Base-by-base conservation (phyloP, 2,329 filamentous ascomycete species). In the Emergomyces africanus region DNA sequence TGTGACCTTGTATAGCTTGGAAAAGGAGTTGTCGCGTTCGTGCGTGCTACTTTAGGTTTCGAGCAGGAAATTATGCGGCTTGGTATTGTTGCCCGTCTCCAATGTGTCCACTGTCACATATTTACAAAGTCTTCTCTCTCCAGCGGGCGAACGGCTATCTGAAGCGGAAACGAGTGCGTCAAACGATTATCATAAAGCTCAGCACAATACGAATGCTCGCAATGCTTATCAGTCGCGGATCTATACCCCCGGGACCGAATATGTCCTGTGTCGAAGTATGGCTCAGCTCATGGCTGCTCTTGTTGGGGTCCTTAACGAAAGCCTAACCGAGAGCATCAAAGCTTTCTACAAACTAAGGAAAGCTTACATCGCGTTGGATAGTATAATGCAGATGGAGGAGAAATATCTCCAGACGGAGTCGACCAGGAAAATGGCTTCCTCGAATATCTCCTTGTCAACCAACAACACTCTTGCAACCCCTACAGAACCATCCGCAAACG, bases 281-380 rank as follows among this genome's bases (percentile, higher is more conserved):
- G 83, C 89, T 1, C 89, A 96, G 72, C 79, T 96, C 63, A 95
- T 96, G 87, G 82, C 83, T 59, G 91, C 91, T 0, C 86, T 99
- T 1, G 85, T 96, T 0, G 89, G 85, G 0, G 89, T 97, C 18
- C 76, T 97, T 66, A 95, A 95, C 64, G 94, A 97, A 76, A 96
- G 89, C 69, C 75, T 97, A 66, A 92, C 91, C 0, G 94, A 97
- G 71, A 90, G 85, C 18, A 83, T 97, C 71, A 90, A 87, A 73
- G 90, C 90, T 5, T 97, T 97, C 68, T 95, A 95, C 70, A 95
- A 94, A 73, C 74, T 97, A 65, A 81, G 92, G 62, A 95, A 95
- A 70, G 92, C 92, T 0, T 97, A 88, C 67, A 77, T 90, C 44
- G 87, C 90, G 0, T 78, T 99, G 3, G 88, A 96, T 67, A 80